A percentile compares a stretch with the other conserved stretches of the same genome.
phyloP scores from a whole-genome alignment of 73 alveolate species.

The Effrenium voratum region DNA sequence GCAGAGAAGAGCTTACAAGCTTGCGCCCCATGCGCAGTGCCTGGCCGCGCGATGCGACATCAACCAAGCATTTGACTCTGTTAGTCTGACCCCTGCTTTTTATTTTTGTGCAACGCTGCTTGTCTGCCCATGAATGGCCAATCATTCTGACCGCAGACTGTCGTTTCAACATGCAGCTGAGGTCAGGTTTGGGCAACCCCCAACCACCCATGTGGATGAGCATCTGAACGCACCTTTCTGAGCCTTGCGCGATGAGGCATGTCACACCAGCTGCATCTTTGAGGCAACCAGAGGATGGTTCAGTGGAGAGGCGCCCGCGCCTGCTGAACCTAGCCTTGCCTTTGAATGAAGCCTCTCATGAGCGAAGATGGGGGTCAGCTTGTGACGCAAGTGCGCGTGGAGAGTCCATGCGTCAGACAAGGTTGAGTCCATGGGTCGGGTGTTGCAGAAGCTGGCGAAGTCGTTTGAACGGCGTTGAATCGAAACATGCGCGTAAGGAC shows the following conservation, averaged over 20 bases:
- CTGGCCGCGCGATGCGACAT: constrained; percentile 80
- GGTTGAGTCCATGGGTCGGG: too few relatives aligned
- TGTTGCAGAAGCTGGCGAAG: too few relatives aligned
- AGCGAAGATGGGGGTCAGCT: too few relatives aligned
- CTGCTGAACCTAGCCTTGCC: not conserved
- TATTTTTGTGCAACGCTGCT: too few relatives aligned
- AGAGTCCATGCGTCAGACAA: too few relatives aligned
- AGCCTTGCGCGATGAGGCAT: not conserved
- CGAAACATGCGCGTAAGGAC: too few relatives aligned
- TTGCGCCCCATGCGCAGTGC: constrained; percentile 15
- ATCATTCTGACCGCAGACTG: not conserved
- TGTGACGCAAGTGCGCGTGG: too few relatives aligned
- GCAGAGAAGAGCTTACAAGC: not conserved
- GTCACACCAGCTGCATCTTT: not conserved
- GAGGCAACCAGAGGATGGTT: constrained; percentile 87
- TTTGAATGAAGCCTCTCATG: not conserved
- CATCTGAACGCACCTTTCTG: constrained; percentile 31
- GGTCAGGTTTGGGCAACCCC: constrained; percentile 60
- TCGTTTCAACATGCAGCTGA: not conserved
- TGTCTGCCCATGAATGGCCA: not conserved
- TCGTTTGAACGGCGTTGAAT: too few relatives aligned
- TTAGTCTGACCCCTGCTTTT: not conserved
- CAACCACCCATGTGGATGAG: constrained; percentile 13
- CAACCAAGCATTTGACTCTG: constrained; percentile 27
- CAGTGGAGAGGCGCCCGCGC: constrained; percentile 41